Base-by-base conservation (phyloP, 495 filamentous ascomycete genomes). In the Ramalina peruviana region DNA sequence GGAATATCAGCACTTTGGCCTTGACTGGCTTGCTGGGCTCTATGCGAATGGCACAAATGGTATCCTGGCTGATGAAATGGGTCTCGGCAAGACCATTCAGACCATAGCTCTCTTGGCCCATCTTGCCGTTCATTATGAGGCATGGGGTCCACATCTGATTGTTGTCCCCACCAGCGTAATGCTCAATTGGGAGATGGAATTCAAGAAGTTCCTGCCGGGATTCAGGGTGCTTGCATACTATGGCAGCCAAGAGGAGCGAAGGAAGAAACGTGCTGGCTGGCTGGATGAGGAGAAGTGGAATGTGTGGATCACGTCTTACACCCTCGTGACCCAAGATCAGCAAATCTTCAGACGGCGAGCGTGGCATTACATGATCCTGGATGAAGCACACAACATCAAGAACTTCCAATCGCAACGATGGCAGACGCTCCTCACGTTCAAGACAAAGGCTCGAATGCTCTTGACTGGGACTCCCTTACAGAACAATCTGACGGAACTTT, bases 151-250 rank as follows among this genome's bases (percentile, higher is more conserved):
- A 0, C 93, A 99, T 71, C 69, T 99, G 19, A 83, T 99, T 36
- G 83, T 99, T 53, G 93, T 99, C 6, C 93, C 93, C 2, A 97
- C 93, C 9, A 95, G 88, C 66, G 93, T 99, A 26, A 95, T 99
- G 73, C 79, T 99, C 46, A 99, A 99, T 62, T 99, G 93, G 93
- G 93, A 97, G 62, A 96, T 95, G 83, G 93, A 99, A 65, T 99
- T 99, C 73, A 97, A 97, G 60, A 97, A 97, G 65, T 99, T 88
- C 81, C 88, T 87, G 44, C 93, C 93, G 12, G 93, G 93, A 2
- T 99, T 99, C 74, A 97, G 95, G 61, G 89, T 97, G 52, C 79
- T 97, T 54, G 89, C 88, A 2, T 99, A 99, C 69, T 97, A 97
- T 61, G 93, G 93, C 13, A 85, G 78, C 38, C 80, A 84, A 58